Conservation (phyloP, 768 basidiomycete species). For the Trametes coccinea region DNA sequence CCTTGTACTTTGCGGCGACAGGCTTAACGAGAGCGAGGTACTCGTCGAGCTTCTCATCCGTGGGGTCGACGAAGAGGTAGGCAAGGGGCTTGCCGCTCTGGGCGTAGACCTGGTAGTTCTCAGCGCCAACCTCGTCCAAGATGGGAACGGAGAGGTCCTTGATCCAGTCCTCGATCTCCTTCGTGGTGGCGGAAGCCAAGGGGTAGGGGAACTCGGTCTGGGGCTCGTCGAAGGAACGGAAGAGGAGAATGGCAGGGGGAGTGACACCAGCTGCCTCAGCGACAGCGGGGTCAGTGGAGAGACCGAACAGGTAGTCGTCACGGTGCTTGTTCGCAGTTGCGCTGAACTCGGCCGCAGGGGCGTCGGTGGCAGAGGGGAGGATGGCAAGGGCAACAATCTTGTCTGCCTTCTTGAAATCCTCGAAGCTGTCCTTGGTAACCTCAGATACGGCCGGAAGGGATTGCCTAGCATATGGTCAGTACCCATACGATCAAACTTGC, state of each 20-base stretch:
- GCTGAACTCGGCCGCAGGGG: slow-evolving; percentile 72
- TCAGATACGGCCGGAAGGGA: slow-evolving; percentile 89
- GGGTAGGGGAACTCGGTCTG: slow-evolving; percentile 66
- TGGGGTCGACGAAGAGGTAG: slow-evolving; percentile 91
- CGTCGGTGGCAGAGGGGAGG: slow-evolving; percentile 69
- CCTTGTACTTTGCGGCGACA: slow-evolving; percentile 78
- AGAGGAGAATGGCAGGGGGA: slow-evolving; percentile 85
- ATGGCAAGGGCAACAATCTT: slow-evolving; percentile 90
- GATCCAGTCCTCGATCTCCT: slow-evolving; percentile 77
- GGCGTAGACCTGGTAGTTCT: slow-evolving; percentile 90
- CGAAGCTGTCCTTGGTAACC: slow-evolving; percentile 73
- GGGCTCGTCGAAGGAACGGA: slow-evolving; percentile 91
- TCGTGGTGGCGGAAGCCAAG: slow-evolving; percentile 48
- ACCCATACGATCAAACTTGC: background rate
- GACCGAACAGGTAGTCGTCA: slow-evolving; percentile 92
- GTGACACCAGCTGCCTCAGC: slow-evolving; percentile 72
- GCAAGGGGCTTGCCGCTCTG: slow-evolving; percentile 82
- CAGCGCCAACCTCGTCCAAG: slow-evolving; percentile 89
- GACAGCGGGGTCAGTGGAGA: slow-evolving; percentile 69
- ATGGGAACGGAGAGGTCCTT: slow-evolving; percentile 83
- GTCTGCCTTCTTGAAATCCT: slow-evolving; percentile 86
- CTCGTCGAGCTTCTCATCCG: slow-evolving; percentile 60
- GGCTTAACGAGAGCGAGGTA: slow-evolving; percentile 70
- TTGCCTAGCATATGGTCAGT: slow-evolving; percentile 55
- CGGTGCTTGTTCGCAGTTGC: slow-evolving; percentile 84